Conservation (phyloP, 2,329 filamentous ascomycete genomes). For the Talaromyces sp. region DNA sequence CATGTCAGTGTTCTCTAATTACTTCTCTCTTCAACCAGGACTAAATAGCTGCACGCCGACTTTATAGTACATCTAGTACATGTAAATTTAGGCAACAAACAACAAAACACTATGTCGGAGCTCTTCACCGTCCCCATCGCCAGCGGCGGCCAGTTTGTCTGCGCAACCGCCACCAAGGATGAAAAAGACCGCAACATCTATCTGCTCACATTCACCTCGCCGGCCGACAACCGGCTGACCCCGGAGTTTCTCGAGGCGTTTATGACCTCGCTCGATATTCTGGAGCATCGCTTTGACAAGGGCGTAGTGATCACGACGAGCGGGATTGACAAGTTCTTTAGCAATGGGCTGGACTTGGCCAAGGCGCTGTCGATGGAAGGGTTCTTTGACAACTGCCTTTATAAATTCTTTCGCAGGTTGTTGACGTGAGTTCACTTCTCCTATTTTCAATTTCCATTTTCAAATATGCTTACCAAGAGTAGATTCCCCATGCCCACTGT, state of each 20-base stretch:
- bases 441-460: neutral
- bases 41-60: neutral
- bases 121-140: constrained; percentile 58
- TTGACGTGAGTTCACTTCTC: constrained; percentile 43
- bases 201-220: constrained; percentile 64
- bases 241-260: constrained; percentile 63
- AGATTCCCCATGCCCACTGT: constrained; percentile 76
- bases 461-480: neutral
- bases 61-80: neutral
- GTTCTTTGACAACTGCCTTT: constrained; percentile 59
- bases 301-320: constrained; percentile 75
- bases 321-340: constrained; percentile 72
- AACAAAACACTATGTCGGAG: constrained; percentile 22
- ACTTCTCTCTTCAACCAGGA: neutral
- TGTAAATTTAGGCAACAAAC: neutral
- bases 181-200: constrained; percentile 50
- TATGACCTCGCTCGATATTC: constrained; percentile 65
- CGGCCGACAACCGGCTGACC: constrained; percentile 71
- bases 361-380: constrained; percentile 56
- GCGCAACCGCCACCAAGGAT: constrained; percentile 47
- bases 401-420: constrained; percentile 59
- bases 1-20: neutral
- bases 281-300: constrained; percentile 62
- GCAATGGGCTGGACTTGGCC: constrained; percentile 73
- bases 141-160: constrained; percentile 54